Base-by-base conservation (phyloP, 805 yeast species). In the Grigorovia jiainica region DNA sequence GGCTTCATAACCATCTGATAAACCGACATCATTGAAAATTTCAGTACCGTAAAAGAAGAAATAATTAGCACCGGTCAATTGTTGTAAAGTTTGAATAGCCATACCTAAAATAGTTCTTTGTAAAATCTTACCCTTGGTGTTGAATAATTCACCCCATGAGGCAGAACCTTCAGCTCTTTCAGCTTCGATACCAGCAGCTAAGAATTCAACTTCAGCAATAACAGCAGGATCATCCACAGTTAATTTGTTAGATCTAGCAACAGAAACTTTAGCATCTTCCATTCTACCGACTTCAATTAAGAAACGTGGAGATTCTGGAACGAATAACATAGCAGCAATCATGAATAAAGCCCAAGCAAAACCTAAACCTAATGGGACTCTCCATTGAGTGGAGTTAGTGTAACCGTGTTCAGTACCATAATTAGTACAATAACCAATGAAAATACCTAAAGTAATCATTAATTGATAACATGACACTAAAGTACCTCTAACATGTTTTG, bases 251-350 rank as follows among this genome's bases (percentile, higher is more conserved):
- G n/a, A n/a, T n/a, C n/a, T 72, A 27, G 81, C 79, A 46, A 81
- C 60, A 16, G 85, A 75, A 19, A 55, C 57, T 59, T 68, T 75
- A 43, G 87, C 87, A 43, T 77, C 82, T 39, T 79, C 87, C 38
- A 74, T 53, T 50, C 63, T 71, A 44, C 70, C 72, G 44, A 64
- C 62, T 63, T 76, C 79, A 44, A 77, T 67, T 60, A 80, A 70
- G 64, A 61, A 81, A 63, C 87, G 70, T 55, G 87, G 84, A 29
- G 86, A 78, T 65, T 81, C 87, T 40, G 87, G 87, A 73, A 79
- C 79, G 53, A 72, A 70, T 3, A 52, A 48, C 65, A 64, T 62
- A 51, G 60, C 67, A 25, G 48, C 50, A 38, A 65, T 48, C 67
- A 64, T 59, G 43, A 62, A 47, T 16, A 65, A 37, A 38, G 70